Conservation (phyloP, 768 basidiomycete genomes). For the Tylopilus balloui region DNA sequence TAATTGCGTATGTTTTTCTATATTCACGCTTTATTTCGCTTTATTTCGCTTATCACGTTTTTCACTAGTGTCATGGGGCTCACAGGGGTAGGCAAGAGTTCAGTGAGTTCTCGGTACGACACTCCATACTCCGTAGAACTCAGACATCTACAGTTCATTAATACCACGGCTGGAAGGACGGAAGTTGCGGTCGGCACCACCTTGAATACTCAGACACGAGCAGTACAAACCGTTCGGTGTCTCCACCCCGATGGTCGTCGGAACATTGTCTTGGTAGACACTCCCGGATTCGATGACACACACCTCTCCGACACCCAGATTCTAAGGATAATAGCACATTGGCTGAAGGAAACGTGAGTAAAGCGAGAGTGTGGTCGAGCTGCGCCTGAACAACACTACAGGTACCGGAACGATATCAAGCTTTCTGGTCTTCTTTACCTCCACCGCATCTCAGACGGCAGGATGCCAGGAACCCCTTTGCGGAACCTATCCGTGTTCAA, state of each 20-base stretch:
- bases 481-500: not conserved
- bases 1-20: conserved; percentile 15
- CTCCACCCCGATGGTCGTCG: conserved; percentile 14
- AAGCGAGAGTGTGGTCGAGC: not conserved
- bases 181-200: not conserved
- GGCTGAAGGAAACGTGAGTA: conserved; percentile 18
- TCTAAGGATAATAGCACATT: conserved; percentile 10
- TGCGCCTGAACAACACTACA: not conserved
- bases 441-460: conserved; percentile 9
- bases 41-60: too few relatives aligned
- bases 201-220: conserved; percentile 9
- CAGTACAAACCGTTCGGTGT: conserved; percentile 6
- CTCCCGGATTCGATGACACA: conserved; percentile 19
- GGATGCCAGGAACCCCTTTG: conserved; percentile 7
- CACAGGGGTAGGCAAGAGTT: conserved; percentile 18
- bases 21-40: not conserved
- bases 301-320: conserved; percentile 6
- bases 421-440: not conserved
- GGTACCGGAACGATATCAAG: not conserved
- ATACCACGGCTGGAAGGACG: not conserved
- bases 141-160: conserved; percentile 13
- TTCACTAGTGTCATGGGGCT: conserved; percentile 15
- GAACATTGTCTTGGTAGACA: conserved; percentile 15
- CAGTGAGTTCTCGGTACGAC: conserved; percentile 5
- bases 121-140: not conserved